These are phyloP conservation scores for Apiospora kogelbergensis DNA, from an alignment of 2,329 filamentous ascomycete species.

Conservation along the genomic window DNA sequence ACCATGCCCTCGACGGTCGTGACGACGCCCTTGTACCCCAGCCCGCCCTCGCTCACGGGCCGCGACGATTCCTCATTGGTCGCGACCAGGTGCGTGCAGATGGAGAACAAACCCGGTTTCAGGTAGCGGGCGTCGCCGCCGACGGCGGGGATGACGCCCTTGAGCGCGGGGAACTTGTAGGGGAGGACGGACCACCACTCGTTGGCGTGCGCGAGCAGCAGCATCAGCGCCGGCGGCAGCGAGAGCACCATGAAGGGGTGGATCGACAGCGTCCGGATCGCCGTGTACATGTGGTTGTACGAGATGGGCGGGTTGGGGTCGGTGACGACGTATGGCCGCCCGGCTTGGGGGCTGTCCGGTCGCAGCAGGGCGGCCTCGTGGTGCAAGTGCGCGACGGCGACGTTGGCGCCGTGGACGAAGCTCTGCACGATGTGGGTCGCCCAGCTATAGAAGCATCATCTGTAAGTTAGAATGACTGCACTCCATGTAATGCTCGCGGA, in stretches of 20 bases:
- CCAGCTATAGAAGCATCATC: constrained; percentile 31
- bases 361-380: constrained; percentile 38
- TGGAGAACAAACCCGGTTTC: constrained; percentile 40
- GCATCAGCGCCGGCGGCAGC: constrained; percentile 34
- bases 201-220: constrained; percentile 36
- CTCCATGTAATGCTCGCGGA: not conserved
- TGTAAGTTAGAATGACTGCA: not conserved
- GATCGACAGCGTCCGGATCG: constrained; percentile 33
- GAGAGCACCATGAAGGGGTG: constrained; percentile 34
- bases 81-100: constrained; percentile 39
- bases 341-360: constrained; percentile 23
- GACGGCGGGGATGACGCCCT: constrained; percentile 31
- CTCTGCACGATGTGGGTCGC: constrained; percentile 37
- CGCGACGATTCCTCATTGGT: constrained; percentile 31
- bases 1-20: constrained; percentile 41
- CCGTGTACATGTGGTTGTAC: constrained; percentile 36
- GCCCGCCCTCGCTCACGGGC: constrained; percentile 34
- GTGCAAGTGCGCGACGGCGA: constrained; percentile 40
- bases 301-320: constrained; percentile 42
- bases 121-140: constrained; percentile 35
- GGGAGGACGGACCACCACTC: constrained; percentile 37
- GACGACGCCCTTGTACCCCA: constrained; percentile 38
- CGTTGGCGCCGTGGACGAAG: constrained; percentile 42
- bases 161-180: constrained; percentile 25
- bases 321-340: constrained; percentile 40